Base-by-base conservation (phyloP, 345 rosid species). In the Brassica nigra region DNA sequence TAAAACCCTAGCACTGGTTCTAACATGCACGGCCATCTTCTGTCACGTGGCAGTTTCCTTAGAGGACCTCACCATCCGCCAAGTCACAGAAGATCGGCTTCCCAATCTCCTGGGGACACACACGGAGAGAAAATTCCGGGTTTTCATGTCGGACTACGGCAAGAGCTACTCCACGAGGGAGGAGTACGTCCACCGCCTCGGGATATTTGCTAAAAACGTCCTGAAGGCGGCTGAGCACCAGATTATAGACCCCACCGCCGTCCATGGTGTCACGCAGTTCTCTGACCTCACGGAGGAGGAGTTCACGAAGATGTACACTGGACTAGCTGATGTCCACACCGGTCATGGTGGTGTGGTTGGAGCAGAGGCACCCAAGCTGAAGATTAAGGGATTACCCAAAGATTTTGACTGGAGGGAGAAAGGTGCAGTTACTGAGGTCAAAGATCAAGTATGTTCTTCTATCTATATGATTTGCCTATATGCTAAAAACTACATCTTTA, bases 391-490 rank as follows among this genome's bases (percentile, higher is more conserved):
- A 7, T 86, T 95, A 83, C 99, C 97, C 18, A 77, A 83, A 39
- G 85, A 73, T 76, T 91, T 95, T 85, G 99, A 95, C 33, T 92
- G 97, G 97, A 84, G 99, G 63, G 92, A 91, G 47, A 89, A 88
- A 52, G 96, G 98, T 62, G 98, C 94, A 12, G 96, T 92, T 28
- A 91, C 98, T 30, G 91, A 90, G 57, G 97, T 95, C 78, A 92
- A 92, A 83, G 85, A 61, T 83, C 98, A 92, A 92, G 97, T 90
- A 69, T 78, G 76, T 75, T 58, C 4, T n/a, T 1, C 31, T 58
- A 6, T 16, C 8, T 55, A 58, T 61, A 28, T 28, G 8, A 28
- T 61, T 61, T 61, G 18, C 16, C 6, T 59, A 12, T 10, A 12
- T 5, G 4, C 36, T 36, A 28, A 61, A 4, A 61, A 10, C 9